These are phyloP conservation scores for Boletales sp. DNA, from an alignment of 768 basidiomycete species.

Conservation along the genomic window DNA sequence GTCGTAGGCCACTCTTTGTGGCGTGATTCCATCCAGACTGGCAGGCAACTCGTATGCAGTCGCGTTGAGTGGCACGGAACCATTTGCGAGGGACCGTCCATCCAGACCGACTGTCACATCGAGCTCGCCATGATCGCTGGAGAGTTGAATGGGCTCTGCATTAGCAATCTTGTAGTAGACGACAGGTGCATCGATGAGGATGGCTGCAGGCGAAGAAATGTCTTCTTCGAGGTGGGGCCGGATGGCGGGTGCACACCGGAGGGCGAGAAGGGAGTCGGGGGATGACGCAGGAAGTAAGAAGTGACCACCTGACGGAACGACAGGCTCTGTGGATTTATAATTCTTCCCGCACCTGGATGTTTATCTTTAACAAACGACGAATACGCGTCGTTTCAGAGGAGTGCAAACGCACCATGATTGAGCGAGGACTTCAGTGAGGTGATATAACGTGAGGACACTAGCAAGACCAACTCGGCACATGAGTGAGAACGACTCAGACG, in stretches of 20 bases:
- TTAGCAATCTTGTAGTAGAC: slow-evolving; percentile 44
- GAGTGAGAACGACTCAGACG: background rate
- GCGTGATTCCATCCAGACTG: slow-evolving; percentile 42
- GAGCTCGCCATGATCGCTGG: slow-evolving; percentile 20
- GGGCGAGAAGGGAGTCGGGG: slow-evolving; percentile 44
- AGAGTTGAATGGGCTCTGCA: slow-evolving; percentile 39
- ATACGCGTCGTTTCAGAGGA: background rate
- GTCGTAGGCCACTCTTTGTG: slow-evolving; percentile 34
- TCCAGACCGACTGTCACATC: slow-evolving; percentile 44
- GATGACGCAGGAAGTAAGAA: slow-evolving; percentile 40
- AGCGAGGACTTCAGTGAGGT: slow-evolving; percentile 16
- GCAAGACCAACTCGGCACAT: slow-evolving; percentile 10
- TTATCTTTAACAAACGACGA: background rate
- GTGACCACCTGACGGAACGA: slow-evolving; percentile 47
- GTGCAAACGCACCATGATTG: slow-evolving; percentile 27
- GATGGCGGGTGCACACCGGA: slow-evolving; percentile 57
- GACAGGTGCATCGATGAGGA: slow-evolving; percentile 53
- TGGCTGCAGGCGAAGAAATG: slow-evolving; percentile 36
- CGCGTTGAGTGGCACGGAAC: slow-evolving; percentile 48
- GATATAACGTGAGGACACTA: slow-evolving; percentile 3
- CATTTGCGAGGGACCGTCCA: slow-evolving; percentile 41
- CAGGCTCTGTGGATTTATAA: slow-evolving; percentile 43
- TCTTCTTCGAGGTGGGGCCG: slow-evolving; percentile 60
- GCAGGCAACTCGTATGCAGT: slow-evolving; percentile 49
- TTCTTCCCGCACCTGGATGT: slow-evolving; percentile 53